Conservation (phyloP, 306 rosid species). For the Cicer yamashitae region DNA sequence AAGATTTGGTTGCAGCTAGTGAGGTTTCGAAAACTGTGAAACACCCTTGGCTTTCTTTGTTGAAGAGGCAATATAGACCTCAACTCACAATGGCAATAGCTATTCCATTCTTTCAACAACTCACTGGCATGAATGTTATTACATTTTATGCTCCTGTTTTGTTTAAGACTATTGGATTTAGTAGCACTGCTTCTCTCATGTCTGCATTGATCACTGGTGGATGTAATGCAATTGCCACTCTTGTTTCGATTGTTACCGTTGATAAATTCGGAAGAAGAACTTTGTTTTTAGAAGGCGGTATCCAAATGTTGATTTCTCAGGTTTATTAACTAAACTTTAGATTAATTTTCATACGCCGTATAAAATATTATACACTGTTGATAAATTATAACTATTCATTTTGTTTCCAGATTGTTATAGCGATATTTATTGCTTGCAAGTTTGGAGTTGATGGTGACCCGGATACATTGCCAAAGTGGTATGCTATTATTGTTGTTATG, state of each 20-base stretch:
- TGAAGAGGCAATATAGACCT: neutral
- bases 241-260: neutral
- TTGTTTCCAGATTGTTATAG: neutral
- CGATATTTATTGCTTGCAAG: neutral
- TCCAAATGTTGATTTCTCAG: neutral
- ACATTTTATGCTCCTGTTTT: slow-evolving; percentile 2
- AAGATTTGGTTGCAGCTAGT: neutral
- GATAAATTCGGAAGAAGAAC: neutral
- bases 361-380: too few species aligned
- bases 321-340: neutral
- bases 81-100: neutral
- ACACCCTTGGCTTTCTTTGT: neutral
- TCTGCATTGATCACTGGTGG: neutral
- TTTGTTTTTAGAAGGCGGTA: neutral
- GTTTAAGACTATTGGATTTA: neutral
- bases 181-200: neutral
- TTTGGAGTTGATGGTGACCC: slow-evolving; percentile 4
- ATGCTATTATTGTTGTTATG: neutral
- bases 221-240: neutral
- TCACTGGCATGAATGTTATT: neutral
- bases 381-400: too few species aligned
- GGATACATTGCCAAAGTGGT: neutral
- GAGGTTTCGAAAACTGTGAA: neutral
- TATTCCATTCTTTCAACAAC: neutral
- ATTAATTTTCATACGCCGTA: neutral